Conservation (phyloP, 805 yeast species). For the Kodamaea laetipori region DNA sequence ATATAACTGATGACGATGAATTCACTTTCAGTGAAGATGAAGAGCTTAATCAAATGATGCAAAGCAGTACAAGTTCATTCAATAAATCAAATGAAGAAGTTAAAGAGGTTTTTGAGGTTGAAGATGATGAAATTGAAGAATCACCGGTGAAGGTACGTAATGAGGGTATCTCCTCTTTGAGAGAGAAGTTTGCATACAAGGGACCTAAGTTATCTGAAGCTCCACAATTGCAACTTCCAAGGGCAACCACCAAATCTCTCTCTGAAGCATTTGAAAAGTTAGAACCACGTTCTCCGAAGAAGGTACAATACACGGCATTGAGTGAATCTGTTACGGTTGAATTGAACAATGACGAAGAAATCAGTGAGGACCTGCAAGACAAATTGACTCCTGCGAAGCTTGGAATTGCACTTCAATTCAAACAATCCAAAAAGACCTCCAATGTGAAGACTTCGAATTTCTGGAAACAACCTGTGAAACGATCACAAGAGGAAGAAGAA, state of each 20-base stretch:
- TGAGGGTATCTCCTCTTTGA: conserved; percentile 15
- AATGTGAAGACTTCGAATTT: background rate
- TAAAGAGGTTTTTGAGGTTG: conserved; percentile 22
- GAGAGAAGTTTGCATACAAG: conserved; percentile 26
- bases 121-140: conserved; percentile 43
- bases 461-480: background rate
- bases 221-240: background rate
- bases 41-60: conserved; percentile 14
- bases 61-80: conserved; percentile 11
- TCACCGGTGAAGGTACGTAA: conserved; percentile 36
- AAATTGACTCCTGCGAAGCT: background rate
- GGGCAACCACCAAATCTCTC: conserved; percentile 1
- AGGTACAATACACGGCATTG: background rate
- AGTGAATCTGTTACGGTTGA: background rate
- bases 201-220: conserved; percentile 3
- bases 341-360: conserved; percentile 12
- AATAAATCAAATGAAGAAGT: conserved; percentile 3
- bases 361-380: conserved; percentile 13
- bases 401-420: background rate
- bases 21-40: conserved; percentile 20
- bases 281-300: conserved; percentile 2
- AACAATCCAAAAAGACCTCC: background rate
- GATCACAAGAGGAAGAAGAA: conserved; percentile 9
- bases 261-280: background rate
- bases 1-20: conserved; percentile 9